Evolutionary conservation across 2,329 filamentous ascomycete genomes (phyloP), one percentile per base, ranked within the genome.

Genomic region (Penicillium oxalicum): DNA sequence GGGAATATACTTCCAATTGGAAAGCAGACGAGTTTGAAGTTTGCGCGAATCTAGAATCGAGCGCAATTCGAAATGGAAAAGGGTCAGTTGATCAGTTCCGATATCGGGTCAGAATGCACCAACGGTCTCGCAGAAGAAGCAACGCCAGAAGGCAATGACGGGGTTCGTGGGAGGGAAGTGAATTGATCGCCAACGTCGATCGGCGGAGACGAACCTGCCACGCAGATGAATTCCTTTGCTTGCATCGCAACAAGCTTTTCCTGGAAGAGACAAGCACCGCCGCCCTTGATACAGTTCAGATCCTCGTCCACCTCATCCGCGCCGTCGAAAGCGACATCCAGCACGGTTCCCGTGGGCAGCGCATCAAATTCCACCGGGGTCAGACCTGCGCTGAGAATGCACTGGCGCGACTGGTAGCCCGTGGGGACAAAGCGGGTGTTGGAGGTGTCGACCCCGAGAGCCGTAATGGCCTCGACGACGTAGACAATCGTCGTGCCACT

Each of bases 251-350:
- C 91, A 33, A 98, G 77, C 76, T 98, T 98, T 74, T 98, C 93
- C 70, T 97, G 93, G 74, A 95, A 95, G 48, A 97, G 74, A 71
- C 93, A 98, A n/a, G 90, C 93, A 50, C 93, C 93, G 43, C 93
- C 93, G 47, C 93, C 93, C 75, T 97, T 97, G 75, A 98, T 97
- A 65, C 91, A 89, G 71, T 97, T 98, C 51, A 98, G 74, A 45
- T 94, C 87, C 40, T 88, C 84, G 66, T 98, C 93, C 29, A 98
- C 90, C 74, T 98, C 93, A 67, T 98, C 93, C 4, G 93, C 93
- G 46, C 93, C 93, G 65, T 98, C 93, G 66, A 98, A 98, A 43
- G 87, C 88, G 13, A 97, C 86, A 62, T 97, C 91, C 27, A 98
- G 78, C 65, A 83, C 68, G 11, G 74, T 73, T 46, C 77, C 76